Evolutionary conservation across 2,329 filamentous ascomycete species (phyloP).

Genomic region (Exophiala mesophila): DNA sequence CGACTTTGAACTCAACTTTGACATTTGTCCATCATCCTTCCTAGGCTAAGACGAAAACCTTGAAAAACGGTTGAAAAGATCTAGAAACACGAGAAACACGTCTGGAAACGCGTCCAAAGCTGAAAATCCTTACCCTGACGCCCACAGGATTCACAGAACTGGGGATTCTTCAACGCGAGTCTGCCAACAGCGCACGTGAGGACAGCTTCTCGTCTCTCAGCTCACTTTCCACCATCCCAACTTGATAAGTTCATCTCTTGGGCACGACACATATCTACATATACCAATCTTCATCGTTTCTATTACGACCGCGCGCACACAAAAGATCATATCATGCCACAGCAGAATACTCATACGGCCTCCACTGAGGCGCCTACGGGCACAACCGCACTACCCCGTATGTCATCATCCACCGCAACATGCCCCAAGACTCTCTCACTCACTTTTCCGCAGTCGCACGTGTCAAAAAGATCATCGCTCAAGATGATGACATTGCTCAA

Average conservation of each 20-base stretch:
- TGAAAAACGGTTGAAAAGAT: neutral
- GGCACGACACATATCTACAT: no score
- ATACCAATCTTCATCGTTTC: no score
- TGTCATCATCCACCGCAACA: constrained; percentile 36
- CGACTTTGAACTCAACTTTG: constrained; percentile 4
- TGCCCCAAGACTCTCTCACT: constrained; percentile 8
- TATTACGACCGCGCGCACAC: no score
- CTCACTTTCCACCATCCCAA: no score
- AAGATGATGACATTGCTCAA: constrained; percentile 77
- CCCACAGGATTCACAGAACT: no score
- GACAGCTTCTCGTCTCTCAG: no score
- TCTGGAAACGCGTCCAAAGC: constrained; percentile 2
- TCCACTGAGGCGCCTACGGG: constrained; percentile 78
- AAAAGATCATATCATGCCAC: constrained; percentile 83
- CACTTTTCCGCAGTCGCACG: constrained; percentile 63
- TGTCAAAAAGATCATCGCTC: constrained; percentile 89
- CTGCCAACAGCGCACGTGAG: no score
- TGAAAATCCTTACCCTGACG: no score
- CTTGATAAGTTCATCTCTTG: no score
- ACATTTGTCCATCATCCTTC: no score
- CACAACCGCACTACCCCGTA: constrained; percentile 78
- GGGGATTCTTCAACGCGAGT: no score
- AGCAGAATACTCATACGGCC: constrained; percentile 80
- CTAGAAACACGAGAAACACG: constrained; percentile 1
- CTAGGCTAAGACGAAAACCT: no score